Base-by-base conservation (phyloP, 2,329 filamentous ascomycete species). In the Lanzia echinophila region DNA sequence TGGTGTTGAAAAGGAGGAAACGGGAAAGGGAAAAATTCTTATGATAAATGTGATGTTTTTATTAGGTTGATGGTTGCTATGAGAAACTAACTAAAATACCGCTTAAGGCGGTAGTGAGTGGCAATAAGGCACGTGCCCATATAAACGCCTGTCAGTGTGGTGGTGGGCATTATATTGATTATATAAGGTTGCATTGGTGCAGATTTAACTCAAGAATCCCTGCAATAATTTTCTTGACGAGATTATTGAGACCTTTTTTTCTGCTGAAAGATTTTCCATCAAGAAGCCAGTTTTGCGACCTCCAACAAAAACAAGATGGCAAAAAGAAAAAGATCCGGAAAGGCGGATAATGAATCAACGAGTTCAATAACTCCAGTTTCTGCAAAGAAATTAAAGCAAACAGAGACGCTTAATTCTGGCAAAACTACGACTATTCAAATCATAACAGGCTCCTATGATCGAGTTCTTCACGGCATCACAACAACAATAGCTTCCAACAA, bases 401-500 rank as follows among this genome's bases (percentile, higher is more conserved):
- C 56, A 19, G 32, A 55, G 6, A 34, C 47, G 4, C 24, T 61
- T 43, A 57, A 61, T 59, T 45, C 63, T 42, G 44, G 64, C 48
- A 49, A 54, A 34, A 24, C 50, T 24, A 71, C 82, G 61, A 84
- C 86, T n/a, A 77, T 97, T 56, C 94, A 97, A 70, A 86, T 99
- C 61, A 79, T 97, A 56, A 86, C 90, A 6, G 94, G 94, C 46
- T 96, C 91, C 50, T 99, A 99, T 72, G 94, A 99, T 68, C 82
- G 90, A 60, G 83, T 95, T 47, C 79, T 99, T 19, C 94, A 99
- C 70, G 94, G 94, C 56, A 79, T 96, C 64, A 89, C 87, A 7
- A 90, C 87, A n/a, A 82, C 82, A 2, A 75, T 95, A 50, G 65
- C 69, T 41, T 61, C 68, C 51, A 65, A 75, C 11, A 62, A 57